phyloP scores from a whole-genome alignment of 768 basidiomycete genomes.

The Russula emetica region DNA sequence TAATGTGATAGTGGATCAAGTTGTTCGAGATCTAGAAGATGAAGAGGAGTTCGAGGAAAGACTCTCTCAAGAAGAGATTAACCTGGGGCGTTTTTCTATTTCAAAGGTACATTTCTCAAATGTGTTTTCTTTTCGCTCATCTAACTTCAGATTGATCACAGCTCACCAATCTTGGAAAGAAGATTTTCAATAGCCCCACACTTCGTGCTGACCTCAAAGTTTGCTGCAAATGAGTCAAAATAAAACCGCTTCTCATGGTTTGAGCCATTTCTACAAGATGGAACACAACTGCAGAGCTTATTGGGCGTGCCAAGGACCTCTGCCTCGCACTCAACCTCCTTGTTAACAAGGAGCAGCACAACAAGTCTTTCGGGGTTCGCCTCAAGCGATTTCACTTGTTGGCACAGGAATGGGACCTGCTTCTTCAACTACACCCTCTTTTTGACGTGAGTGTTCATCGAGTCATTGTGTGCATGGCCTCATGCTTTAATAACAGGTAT shows the following conservation, averaged over 20 bases:
- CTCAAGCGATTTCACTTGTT: background rate
- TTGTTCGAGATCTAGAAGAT: background rate
- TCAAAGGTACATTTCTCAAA: background rate
- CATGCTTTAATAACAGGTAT: too few relatives aligned
- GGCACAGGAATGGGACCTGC: background rate
- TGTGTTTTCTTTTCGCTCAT: background rate
- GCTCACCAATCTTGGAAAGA: background rate
- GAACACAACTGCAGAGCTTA: background rate
- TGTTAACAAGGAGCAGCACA: background rate
- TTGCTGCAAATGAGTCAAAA: background rate
- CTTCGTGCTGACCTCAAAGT: background rate
- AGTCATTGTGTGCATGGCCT: too few relatives aligned
- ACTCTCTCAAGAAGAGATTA: background rate
- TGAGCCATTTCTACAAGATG: background rate
- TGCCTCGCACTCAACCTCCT: background rate
- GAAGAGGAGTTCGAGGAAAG: too few relatives aligned
- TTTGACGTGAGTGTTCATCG: too few relatives aligned
- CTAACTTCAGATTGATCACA: background rate
- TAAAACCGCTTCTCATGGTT: background rate
- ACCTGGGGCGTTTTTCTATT: background rate
- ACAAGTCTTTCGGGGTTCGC: background rate
- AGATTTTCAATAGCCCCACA: background rate
- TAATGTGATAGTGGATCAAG: background rate
- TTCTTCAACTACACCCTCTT: background rate
- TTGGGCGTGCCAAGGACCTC: background rate